These are phyloP conservation scores for Trichoderma sp. DNA, from an alignment of 2,329 filamentous ascomycete species.

Conservation along the genomic window DNA sequence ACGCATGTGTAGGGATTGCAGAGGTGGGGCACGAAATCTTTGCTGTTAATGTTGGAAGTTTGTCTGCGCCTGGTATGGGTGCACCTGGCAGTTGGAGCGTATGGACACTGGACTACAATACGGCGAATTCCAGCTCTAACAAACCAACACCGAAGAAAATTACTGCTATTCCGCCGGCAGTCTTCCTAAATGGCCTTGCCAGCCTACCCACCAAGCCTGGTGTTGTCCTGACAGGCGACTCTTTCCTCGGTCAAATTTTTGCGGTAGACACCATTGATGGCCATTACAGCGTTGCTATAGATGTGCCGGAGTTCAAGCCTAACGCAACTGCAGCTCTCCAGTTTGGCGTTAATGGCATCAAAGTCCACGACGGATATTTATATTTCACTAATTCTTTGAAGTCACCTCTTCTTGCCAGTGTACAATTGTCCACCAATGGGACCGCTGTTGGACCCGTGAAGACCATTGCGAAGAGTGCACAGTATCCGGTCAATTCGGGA, in stretches of 20 bases:
- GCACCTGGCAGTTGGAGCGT: not conserved
- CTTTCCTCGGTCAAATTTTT: not conserved
- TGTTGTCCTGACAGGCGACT: not conserved
- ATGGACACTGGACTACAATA: not conserved
- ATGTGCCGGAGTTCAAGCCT: not conserved
- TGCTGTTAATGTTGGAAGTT: not conserved
- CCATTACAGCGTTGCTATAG: not conserved
- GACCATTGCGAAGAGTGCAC: constrained; percentile 3
- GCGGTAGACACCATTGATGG: not conserved
- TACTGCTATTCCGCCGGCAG: not conserved
- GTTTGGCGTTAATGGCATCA: not conserved
- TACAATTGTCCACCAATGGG: not conserved
- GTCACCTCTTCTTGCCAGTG: not conserved
- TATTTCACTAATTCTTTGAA: not conserved
- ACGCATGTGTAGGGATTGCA: not conserved
- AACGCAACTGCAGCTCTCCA: not conserved
- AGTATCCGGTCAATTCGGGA: not conserved
- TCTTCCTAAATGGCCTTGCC: not conserved
- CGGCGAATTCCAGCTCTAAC: not conserved
- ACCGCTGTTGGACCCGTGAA: not conserved
- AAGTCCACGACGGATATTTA: not conserved
- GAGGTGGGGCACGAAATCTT: not conserved
- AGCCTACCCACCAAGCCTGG: not conserved
- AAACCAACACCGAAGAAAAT: not conserved
- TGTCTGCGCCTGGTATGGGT: not conserved